Percentiles rank a stretch among this genome's conserved stretches.
Conservation (phyloP, 148 eudicot genomes). For the Gaultheria prostrata region DNA sequence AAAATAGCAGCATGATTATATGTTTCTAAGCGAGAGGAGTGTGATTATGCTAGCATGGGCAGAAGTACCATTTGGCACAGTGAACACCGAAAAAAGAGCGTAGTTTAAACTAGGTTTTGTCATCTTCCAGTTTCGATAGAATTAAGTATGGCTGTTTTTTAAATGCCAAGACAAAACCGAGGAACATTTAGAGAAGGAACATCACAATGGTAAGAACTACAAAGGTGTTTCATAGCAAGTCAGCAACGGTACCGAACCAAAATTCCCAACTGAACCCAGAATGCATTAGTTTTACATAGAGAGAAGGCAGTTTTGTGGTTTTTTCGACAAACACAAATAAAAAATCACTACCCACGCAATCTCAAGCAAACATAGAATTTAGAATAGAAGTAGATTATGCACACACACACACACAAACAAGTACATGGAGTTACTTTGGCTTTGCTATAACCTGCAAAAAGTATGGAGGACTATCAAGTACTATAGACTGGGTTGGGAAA, state of each 20-base stretch:
- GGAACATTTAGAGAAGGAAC: not conserved
- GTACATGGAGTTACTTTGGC: not conserved
- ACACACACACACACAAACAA: not conserved
- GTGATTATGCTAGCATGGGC: not conserved
- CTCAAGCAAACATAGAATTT: not conserved
- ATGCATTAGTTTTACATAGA: not conserved
- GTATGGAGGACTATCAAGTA: not conserved
- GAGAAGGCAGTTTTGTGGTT: not conserved
- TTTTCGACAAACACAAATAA: not conserved
- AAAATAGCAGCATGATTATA: not conserved
- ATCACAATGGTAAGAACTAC: not conserved
- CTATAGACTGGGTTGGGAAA: not conserved
- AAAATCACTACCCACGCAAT: not conserved
- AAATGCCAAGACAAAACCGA: not conserved
- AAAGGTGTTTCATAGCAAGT: not conserved
- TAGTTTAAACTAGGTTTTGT: not conserved
- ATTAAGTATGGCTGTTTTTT: not conserved
- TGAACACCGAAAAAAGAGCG: not conserved
- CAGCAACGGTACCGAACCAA: not conserved
- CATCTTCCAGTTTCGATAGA: not conserved
- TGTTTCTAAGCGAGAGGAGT: not conserved
- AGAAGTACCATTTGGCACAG: not conserved
- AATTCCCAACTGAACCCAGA: not conserved
- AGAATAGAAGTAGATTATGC: not conserved
- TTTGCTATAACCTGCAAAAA: not conserved